Conservation (phyloP, 805 yeast species). For the Ogataea pini region DNA sequence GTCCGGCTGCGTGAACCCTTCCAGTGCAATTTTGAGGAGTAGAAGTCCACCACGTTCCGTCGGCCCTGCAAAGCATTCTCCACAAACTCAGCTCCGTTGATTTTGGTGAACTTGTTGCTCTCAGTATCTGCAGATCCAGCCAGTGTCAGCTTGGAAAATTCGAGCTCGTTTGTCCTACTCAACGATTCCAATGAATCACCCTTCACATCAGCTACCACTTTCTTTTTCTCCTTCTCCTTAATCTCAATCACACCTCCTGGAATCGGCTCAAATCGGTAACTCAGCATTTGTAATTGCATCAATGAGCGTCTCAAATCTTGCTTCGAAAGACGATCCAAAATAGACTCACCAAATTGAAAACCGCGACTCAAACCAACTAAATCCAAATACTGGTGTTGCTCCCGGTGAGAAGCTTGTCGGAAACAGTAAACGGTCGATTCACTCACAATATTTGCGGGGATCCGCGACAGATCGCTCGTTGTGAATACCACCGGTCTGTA, state of each 20-base stretch:
- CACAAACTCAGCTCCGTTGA: too few species aligned
- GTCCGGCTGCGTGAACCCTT: slow-evolving; percentile 28
- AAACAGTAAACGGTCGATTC: slow-evolving; percentile 33
- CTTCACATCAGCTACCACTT: too few species aligned
- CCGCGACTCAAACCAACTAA: slow-evolving; percentile 31
- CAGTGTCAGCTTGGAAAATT: background rate
- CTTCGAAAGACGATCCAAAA: slow-evolving; percentile 19
- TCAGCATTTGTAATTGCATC: slow-evolving; percentile 33
- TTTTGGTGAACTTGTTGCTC: too few species aligned
- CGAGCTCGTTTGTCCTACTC: slow-evolving; percentile 9
- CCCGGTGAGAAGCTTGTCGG: slow-evolving; percentile 6
- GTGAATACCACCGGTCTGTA: slow-evolving; percentile 38
- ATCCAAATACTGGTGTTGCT: slow-evolving; percentile 28
- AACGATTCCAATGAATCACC: background rate
- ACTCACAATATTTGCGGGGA: slow-evolving; percentile 32
- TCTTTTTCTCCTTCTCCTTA: too few species aligned
- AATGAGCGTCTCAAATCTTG: slow-evolving; percentile 32
- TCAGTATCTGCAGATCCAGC: too few species aligned
- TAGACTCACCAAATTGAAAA: slow-evolving; percentile 21
- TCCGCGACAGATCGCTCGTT: slow-evolving; percentile 27
- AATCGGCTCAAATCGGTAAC: slow-evolving; percentile 21
- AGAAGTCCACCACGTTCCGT: slow-evolving; percentile 24
- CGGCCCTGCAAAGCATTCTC: background rate
- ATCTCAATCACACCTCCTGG: slow-evolving; percentile 20
- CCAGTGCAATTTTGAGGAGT: slow-evolving; percentile 27